Evolutionary conservation across 2,329 filamentous ascomycete genomes (phyloP), one percentile per base, ranked within the genome.

Genomic region (Colletotrichum sp.): DNA sequence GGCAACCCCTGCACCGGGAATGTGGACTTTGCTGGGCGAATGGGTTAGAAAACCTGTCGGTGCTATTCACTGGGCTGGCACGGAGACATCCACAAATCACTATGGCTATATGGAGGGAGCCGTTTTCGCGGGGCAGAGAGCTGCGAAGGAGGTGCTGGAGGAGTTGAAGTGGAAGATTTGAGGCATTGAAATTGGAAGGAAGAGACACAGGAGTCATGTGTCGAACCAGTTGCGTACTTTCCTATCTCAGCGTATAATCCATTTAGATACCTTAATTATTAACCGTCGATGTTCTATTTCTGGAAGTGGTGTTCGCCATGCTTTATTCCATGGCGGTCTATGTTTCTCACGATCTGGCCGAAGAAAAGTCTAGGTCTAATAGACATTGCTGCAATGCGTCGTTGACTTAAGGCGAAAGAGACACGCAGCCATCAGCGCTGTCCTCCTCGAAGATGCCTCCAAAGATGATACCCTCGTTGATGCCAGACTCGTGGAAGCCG

Each of bases 371-470:
- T 21, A 24, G 43, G 12, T 24, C n/a, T 21, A 7, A 0, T 1
- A 13, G n/a, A 51, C 11, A 21, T 7, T 51, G 43, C 11, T 51
- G 6, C n/a, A 21, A 24, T 3, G n/a, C 43, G 43, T 21, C n/a
- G n/a, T 51, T 16, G 36, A 13, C 6, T 64, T 38, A 64, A 12
- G 66, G 70, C 31, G 58, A 63, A 59, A 72, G 36, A 21, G 61
- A 43, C 13, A 66, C 55, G 16, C 72, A 74, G n/a, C 68, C 69
- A 38, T 70, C 65, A 24, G 81, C 76, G 75, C 84, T 88, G 74
- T 89, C 84, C 80, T 90, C 89, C 67, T 86, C 79, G 77, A 90
- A 90, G 59, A 90, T 84, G 4, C 87, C 87, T 1, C 85, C 86
- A 72, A 84, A 90, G 24, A 89, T 83, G 33, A 90, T 77, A 2